Percentiles rank a stretch among this genome's conserved stretches.
Evolutionary conservation across 2,329 filamentous ascomycete species (phyloP).

Genomic region (Calycina marina): DNA sequence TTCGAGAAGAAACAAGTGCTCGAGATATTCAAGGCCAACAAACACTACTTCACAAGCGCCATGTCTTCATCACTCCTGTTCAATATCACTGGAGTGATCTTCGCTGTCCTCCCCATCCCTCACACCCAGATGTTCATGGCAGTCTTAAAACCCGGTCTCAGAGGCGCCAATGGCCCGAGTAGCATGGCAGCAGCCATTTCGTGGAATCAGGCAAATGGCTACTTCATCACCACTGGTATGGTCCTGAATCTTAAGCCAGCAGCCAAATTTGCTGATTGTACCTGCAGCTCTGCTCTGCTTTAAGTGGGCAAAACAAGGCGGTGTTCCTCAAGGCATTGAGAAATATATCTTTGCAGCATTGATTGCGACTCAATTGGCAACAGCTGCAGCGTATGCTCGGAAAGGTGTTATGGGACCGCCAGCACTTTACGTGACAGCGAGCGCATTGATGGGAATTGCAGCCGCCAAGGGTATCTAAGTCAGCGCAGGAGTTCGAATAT

Average conservation of each 20-base stretch:
- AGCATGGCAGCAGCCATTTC: neutral
- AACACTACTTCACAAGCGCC: too few relatives aligned
- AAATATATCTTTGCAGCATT: conserved; percentile 1
- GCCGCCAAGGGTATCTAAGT: neutral
- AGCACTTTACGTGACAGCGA: neutral
- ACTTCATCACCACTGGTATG: conserved; percentile 2
- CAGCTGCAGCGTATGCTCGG: conserved; percentile 1
- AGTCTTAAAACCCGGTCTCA: neutral
- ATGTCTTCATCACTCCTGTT: conserved; percentile 1
- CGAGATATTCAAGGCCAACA: too few relatives aligned
- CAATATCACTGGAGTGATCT: neutral
- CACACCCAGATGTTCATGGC: conserved; percentile 1
- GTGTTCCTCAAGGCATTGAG: neutral
- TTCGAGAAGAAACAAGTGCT: too few relatives aligned
- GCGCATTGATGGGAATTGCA: neutral
- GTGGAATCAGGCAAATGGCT: conserved; percentile 2
- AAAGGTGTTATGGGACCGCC: conserved; percentile 1
- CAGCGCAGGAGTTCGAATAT: neutral
- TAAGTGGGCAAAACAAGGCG: conserved; percentile 1
- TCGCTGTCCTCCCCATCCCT: neutral
- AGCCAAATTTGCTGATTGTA: neutral
- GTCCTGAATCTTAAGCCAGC: neutral
- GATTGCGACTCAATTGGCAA: conserved; percentile 1
- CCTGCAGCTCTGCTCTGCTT: conserved; percentile 1
- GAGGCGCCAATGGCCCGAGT: neutral